Percentiles rank a stretch among this genome's conserved stretches.
phyloP scores from a whole-genome alignment of 441 rosid genomes.

The Isatis lusitanica region DNA sequence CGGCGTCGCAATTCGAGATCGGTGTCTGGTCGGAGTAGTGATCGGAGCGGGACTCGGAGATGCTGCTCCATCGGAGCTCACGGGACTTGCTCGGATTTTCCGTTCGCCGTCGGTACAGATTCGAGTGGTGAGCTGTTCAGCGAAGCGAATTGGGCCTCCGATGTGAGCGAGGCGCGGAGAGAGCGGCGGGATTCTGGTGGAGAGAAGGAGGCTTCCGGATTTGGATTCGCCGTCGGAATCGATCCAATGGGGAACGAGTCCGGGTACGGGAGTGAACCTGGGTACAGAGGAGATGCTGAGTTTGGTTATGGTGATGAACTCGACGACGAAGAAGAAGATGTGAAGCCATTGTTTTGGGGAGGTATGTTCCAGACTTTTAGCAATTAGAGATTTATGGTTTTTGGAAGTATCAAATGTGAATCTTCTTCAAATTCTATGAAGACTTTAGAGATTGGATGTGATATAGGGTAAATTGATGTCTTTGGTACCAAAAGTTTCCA shows the following conservation, averaged over 20 bases:
- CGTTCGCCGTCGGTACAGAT: constrained; percentile 86
- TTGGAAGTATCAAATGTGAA: neutral
- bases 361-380: constrained; percentile 42
- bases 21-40: constrained; percentile 90
- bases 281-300: constrained; percentile 96
- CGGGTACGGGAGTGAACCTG: constrained; percentile 96
- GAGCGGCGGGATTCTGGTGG: constrained; percentile 60
- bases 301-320: constrained; percentile 91
- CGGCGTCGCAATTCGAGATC: constrained; percentile 88
- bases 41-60: constrained; percentile 76
- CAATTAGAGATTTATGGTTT: neutral
- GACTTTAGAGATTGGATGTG: neutral
- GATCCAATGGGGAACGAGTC: constrained; percentile 81
- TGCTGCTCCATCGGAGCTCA: constrained; percentile 89
- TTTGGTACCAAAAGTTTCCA: neutral
- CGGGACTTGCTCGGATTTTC: constrained; percentile 91
- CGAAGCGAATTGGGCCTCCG: constrained; percentile 87
- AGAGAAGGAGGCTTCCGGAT: constrained; percentile 61
- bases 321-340: constrained; percentile 96
- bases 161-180: constrained; percentile 82
- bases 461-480: neutral
- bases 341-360: constrained; percentile 79
- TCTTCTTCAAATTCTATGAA: neutral
- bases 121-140: constrained; percentile 94
- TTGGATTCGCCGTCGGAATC: constrained; percentile 47